A percentile compares a stretch with the other conserved stretches of the same genome.
phyloP scores from a whole-genome alignment of 2,329 filamentous ascomycete species.

The Stagonosporopsis vannaccii region DNA sequence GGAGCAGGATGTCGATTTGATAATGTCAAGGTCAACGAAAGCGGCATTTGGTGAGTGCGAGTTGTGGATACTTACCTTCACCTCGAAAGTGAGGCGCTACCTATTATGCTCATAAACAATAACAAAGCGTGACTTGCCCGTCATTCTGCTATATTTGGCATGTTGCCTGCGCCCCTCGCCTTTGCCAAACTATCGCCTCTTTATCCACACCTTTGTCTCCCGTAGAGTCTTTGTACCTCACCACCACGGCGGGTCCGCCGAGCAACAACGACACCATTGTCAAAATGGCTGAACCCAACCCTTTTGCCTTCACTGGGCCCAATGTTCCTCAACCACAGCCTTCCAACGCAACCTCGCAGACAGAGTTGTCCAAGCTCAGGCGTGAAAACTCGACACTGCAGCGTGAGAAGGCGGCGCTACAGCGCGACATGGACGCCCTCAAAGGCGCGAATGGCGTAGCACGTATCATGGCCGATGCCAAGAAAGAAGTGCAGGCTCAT shows the following conservation, averaged over 20 bases:
- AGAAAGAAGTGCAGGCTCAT: neutral
- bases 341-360: neutral
- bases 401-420: neutral
- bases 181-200: neutral
- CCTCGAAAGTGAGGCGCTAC: neutral
- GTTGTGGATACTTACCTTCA: neutral
- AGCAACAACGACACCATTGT: neutral
- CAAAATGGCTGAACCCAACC: neutral
- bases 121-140: neutral
- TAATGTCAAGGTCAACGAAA: neutral
- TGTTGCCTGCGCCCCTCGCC: neutral
- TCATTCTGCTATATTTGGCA: neutral
- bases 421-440: neutral
- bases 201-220: neutral
- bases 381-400: neutral
- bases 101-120: neutral
- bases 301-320: neutral
- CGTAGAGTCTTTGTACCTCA: slow-evolving; percentile 4
- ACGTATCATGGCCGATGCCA: neutral
- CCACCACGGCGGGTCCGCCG: neutral
- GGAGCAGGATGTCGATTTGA: neutral
- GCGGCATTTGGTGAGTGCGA: neutral
- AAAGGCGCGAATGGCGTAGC: slow-evolving; percentile 4
- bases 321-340: neutral
- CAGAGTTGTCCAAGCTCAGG: neutral